Evolutionary conservation across 1,284 basidiomycete genomes (phyloP).

Genomic region (Irpex lacteus): DNA sequence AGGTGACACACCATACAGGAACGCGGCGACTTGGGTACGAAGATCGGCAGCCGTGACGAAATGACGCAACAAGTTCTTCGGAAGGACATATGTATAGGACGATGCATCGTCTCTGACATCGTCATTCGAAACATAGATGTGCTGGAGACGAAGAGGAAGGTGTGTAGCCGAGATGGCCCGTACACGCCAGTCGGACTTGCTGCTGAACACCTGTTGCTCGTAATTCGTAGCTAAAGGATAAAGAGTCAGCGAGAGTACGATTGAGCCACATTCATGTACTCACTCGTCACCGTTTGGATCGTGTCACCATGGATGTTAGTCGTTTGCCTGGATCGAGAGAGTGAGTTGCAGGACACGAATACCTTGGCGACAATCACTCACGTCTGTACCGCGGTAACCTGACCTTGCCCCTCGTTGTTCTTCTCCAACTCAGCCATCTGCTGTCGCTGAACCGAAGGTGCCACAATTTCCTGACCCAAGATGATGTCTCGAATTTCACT

Average conservation of each 20-base stretch:
- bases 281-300: slow-evolving; percentile 93
- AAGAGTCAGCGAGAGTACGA: slow-evolving; percentile 10
- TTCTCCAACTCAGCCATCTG: slow-evolving; percentile 99
- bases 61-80: slow-evolving; percentile 95
- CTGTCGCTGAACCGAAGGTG: slow-evolving; percentile 91
- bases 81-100: slow-evolving; percentile 92
- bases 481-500: slow-evolving; percentile 98
- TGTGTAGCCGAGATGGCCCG: slow-evolving; percentile 96
- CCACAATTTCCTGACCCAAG: slow-evolving; percentile 95
- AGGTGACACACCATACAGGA: slow-evolving; percentile 90
- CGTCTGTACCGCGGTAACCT: slow-evolving; percentile 97
- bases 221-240: slow-evolving; percentile 80
- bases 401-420: slow-evolving; percentile 88
- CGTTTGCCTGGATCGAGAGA: slow-evolving; percentile 65
- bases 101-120: slow-evolving; percentile 98
- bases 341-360: slow-evolving; percentile 10
- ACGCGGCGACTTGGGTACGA: slow-evolving; percentile 94
- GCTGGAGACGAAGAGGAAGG: slow-evolving; percentile 92
- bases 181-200: slow-evolving; percentile 99
- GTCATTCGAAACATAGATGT: slow-evolving; percentile 99
- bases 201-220: slow-evolving; percentile 96
- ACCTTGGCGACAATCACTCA: slow-evolving; percentile 29
- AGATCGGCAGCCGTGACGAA: slow-evolving; percentile 95
- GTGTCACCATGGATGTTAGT: slow-evolving; percentile 98
- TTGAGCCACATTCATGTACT: slow-evolving; percentile 26